Conservation (phyloP, 148 eudicot genomes). For the Rhododendron simsii region DNA sequence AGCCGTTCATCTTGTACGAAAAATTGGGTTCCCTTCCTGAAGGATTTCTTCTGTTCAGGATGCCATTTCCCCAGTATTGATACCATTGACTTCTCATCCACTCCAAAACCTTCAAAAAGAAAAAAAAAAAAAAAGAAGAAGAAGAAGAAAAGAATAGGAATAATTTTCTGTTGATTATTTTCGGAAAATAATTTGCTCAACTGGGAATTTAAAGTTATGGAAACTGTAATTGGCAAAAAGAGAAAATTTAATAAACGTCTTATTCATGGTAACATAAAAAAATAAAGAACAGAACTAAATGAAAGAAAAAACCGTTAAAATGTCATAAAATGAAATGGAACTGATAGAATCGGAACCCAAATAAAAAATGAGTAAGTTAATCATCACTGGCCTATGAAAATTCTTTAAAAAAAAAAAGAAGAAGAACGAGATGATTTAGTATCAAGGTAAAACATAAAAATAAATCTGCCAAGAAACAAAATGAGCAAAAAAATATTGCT, state of each 20-base stretch:
- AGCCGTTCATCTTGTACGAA: not conserved
- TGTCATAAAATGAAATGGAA: not conserved
- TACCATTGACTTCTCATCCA: constrained; percentile 2
- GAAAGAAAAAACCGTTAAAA: too few species aligned
- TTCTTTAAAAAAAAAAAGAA: too few species aligned
- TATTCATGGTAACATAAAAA: not conserved
- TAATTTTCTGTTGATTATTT: not conserved
- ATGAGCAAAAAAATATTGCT: not conserved
- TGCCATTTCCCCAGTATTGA: not conserved
- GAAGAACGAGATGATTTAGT: not conserved
- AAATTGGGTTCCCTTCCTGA: not conserved
- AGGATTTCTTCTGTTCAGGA: not conserved
- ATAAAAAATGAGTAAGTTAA: not conserved
- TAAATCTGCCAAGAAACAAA: not conserved
- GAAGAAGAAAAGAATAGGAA: not conserved
- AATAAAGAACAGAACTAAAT: not conserved
- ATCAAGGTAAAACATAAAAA: not conserved
- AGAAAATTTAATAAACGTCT: not conserved
- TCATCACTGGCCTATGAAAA: not conserved
- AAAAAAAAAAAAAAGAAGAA: not conserved
- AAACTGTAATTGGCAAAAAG: not conserved
- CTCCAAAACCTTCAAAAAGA: not conserved
- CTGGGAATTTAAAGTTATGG: not conserved
- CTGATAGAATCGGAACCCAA: not conserved
- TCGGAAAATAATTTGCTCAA: not conserved